Evolutionary conservation across 2,329 filamentous ascomycete genomes (phyloP).

Genomic region (Lecanicillium sp.): DNA sequence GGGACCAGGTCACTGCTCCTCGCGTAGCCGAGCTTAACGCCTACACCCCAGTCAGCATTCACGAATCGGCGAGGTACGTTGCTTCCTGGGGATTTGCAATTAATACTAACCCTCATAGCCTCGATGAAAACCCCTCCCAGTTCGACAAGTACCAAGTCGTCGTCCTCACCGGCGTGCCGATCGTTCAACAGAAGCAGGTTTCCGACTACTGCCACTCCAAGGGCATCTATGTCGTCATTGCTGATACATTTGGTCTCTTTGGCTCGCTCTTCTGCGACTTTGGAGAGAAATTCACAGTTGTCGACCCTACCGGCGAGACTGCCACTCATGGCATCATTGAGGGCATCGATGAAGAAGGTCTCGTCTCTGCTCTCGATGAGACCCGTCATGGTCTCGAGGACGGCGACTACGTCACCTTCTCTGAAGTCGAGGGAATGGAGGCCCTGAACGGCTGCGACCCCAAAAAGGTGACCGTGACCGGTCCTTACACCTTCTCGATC

Average conservation of each 20-base stretch:
- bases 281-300: conserved; percentile 84
- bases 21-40: conserved; percentile 92
- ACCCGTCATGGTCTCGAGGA: conserved; percentile 92
- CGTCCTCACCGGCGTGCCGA: conserved; percentile 77
- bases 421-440: conserved; percentile 90
- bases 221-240: conserved; percentile 81
- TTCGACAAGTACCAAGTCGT: conserved; percentile 90
- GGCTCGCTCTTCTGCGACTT: conserved; percentile 97
- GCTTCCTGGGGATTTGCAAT: neutral
- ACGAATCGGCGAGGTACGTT: conserved; percentile 49
- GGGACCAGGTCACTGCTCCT: conserved; percentile 79
- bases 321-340: conserved; percentile 84
- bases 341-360: conserved; percentile 78
- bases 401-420: conserved; percentile 93
- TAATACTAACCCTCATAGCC: conserved; percentile 35
- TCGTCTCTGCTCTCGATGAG: conserved; percentile 91
- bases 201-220: conserved; percentile 93
- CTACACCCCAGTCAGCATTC: conserved; percentile 85
- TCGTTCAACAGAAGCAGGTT: conserved; percentile 75
- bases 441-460: conserved; percentile 76
- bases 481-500: conserved; percentile 95
- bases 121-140: conserved; percentile 70
- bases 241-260: conserved; percentile 90
- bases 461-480: conserved; percentile 87
- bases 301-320: conserved; percentile 86